Conservation (phyloP, 2,329 filamentous ascomycete species). For the Thelonectria olida region DNA sequence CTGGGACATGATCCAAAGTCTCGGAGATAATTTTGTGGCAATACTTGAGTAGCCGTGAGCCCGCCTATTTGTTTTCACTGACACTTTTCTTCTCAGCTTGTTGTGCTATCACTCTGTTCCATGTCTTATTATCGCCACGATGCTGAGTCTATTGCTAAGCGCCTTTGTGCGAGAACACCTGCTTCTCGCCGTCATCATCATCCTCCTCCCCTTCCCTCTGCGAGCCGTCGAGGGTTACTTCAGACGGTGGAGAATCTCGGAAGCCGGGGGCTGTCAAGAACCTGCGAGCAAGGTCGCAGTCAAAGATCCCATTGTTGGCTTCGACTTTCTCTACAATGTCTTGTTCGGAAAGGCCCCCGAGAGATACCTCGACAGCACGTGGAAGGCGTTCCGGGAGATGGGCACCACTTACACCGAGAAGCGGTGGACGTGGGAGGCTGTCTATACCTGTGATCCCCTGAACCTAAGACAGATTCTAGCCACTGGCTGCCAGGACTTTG, state of each 20-base stretch:
- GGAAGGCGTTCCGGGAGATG: conserved; percentile 38
- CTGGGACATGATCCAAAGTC: conserved; percentile 40
- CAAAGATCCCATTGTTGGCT: conserved; percentile 44
- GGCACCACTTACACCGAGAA: conserved; percentile 46
- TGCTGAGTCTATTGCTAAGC: conserved; percentile 28
- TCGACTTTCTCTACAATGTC: conserved; percentile 47
- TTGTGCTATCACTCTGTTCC: conserved; percentile 1
- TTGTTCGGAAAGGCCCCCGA: conserved; percentile 39
- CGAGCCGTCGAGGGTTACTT: conserved; percentile 24
- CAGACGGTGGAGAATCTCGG: conserved; percentile 26
- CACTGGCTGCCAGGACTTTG: conserved; percentile 60
- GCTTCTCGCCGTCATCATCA: conserved; percentile 25
- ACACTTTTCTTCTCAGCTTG: conserved; percentile 16
- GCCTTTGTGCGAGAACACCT: conserved; percentile 30
- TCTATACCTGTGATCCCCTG: conserved; percentile 54
- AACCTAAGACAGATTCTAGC: conserved; percentile 67
- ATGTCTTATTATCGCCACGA: conserved; percentile 17
- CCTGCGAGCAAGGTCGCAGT: conserved; percentile 36
- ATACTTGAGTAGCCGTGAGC: conserved; percentile 33
- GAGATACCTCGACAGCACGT: conserved; percentile 42
- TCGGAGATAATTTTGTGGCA: conserved; percentile 36
- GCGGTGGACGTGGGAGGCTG: conserved; percentile 45
- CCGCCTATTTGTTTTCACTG: conserved; percentile 26
- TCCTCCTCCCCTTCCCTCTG: conserved; percentile 30
- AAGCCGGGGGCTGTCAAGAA: conserved; percentile 35